A percentile compares a stretch with the other conserved stretches of the same genome.
phyloP scores from a whole-genome alignment of 495 filamentous ascomycete species.

The Penicillium steckii region DNA sequence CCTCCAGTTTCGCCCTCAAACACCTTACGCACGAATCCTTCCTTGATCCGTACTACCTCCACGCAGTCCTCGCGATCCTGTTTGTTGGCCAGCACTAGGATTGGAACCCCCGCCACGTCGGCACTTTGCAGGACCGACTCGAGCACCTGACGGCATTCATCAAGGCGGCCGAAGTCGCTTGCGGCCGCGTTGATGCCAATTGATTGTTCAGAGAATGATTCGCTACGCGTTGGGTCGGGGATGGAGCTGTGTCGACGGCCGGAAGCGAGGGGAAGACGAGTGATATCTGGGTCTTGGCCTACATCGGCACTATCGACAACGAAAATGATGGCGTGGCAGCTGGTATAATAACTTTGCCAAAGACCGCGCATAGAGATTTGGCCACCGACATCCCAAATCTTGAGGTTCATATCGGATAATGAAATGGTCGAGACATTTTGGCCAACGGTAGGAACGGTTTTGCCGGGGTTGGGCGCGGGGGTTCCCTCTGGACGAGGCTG shows the following conservation, averaged over 20 bases:
- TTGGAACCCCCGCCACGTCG: slow-evolving; percentile 84
- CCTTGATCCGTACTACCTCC: slow-evolving; percentile 95
- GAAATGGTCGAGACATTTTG: slow-evolving; percentile 93
- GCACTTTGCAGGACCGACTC: slow-evolving; percentile 80
- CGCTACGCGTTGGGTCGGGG: slow-evolving; percentile 23
- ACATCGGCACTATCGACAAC: slow-evolving; percentile 93
- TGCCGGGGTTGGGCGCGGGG: slow-evolving; percentile 50
- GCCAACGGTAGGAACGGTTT: slow-evolving; percentile 94
- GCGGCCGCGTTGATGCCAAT: slow-evolving; percentile 47
- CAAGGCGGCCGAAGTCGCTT: slow-evolving; percentile 64
- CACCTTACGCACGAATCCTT: slow-evolving; percentile 87
- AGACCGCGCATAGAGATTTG: slow-evolving; percentile 85
- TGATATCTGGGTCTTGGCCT: slow-evolving; percentile 65
- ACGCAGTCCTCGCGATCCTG: slow-evolving; percentile 97
- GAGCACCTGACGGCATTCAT: slow-evolving; percentile 84
- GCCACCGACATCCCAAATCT: slow-evolving; percentile 97
- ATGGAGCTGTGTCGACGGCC: slow-evolving; percentile 32
- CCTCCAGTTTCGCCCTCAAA: slow-evolving; percentile 90
- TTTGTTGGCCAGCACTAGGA: slow-evolving; percentile 94
- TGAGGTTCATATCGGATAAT: slow-evolving; percentile 89
- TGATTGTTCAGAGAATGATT: slow-evolving; percentile 35
- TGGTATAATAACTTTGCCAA: slow-evolving; percentile 93
- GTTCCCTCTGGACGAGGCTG: slow-evolving; percentile 59
- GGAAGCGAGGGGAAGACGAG: slow-evolving; percentile 26
- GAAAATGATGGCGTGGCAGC: slow-evolving; percentile 95